Percentiles rank a stretch among this genome's conserved stretches.
Evolutionary conservation across 805 yeast species (phyloP).

Genomic region (Nakazawaea sp.): DNA sequence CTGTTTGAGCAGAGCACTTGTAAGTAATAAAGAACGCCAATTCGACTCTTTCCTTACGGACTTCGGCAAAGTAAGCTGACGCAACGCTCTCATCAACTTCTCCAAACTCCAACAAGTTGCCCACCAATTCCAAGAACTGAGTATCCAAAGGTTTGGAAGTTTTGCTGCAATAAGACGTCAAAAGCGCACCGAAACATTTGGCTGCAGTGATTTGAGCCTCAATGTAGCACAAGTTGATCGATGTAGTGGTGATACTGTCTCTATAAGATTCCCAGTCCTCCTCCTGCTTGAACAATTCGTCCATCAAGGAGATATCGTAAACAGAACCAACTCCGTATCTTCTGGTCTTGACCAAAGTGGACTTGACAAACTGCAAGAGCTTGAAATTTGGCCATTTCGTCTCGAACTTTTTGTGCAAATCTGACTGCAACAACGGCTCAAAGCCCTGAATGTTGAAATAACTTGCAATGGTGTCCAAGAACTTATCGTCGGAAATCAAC

Average conservation of each 20-base stretch:
- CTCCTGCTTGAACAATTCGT: conserved; percentile 39
- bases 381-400: conserved; percentile 38
- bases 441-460: conserved; percentile 26
- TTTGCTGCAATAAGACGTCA: conserved; percentile 57
- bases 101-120: conserved; percentile 44
- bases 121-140: conserved; percentile 28
- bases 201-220: conserved; percentile 65
- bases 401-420: conserved; percentile 38
- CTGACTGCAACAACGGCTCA: conserved; percentile 17
- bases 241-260: conserved; percentile 46
- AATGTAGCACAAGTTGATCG: conserved; percentile 55
- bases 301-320: conserved; percentile 60
- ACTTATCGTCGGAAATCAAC: conserved; percentile 29
- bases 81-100: conserved; percentile 41
- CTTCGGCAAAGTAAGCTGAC: conserved; percentile 37
- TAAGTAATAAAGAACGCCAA: conserved; percentile 49
- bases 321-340: conserved; percentile 45
- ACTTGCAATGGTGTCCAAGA: conserved; percentile 23
- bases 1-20: conserved; percentile 28
- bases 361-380: conserved; percentile 44
- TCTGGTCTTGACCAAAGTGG: conserved; percentile 37
- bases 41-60: conserved; percentile 60
- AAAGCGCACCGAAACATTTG: conserved; percentile 70
- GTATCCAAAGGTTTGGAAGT: conserved; percentile 20
- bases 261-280: conserved; percentile 41